phyloP scores from a whole-genome alignment of 352 stramenopile genomes.

The Phytophthora pisi region DNA sequence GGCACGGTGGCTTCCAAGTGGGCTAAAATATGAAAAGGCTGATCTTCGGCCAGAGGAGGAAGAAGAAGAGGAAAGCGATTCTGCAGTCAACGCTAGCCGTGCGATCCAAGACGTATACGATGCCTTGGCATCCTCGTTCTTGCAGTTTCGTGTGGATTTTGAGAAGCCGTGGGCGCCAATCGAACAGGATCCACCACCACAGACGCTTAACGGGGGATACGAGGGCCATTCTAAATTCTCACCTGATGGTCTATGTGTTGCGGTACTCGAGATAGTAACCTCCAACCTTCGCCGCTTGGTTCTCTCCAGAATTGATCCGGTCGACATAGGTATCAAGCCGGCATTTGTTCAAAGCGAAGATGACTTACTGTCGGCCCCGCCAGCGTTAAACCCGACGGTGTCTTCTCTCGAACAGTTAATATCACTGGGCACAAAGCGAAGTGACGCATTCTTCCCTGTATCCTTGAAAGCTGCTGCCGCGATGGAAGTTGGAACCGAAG shows the following conservation, averaged over 20 bases:
- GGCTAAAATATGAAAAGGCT: constrained; percentile 8
- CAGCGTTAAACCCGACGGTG: constrained; percentile 70
- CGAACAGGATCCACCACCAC: constrained; percentile 1
- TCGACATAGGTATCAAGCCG: constrained; percentile 71
- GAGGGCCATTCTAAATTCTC: constrained; percentile 33
- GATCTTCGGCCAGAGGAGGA: constrained; percentile 14
- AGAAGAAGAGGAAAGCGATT: constrained; percentile 32
- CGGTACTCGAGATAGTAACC: constrained; percentile 76
- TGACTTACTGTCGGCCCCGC: constrained; percentile 59
- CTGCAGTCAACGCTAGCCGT: constrained; percentile 11
- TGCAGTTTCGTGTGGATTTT: constrained; percentile 16
- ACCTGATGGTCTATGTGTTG: constrained; percentile 72
- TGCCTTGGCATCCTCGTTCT: constrained; percentile 30
- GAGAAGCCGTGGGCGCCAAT: neutral
- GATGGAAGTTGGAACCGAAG: constrained; percentile 87
- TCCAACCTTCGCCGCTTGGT: constrained; percentile 85
- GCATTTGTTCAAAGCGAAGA: constrained; percentile 41
- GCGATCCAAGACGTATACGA: constrained; percentile 31
- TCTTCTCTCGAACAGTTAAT: constrained; percentile 77
- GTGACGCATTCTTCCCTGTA: constrained; percentile 77
- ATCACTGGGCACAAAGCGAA: constrained; percentile 79
- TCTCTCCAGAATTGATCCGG: constrained; percentile 75
- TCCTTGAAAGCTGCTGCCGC: constrained; percentile 85
- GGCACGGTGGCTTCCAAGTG: constrained; percentile 56
- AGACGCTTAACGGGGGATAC: constrained; percentile 10